Evolutionary conservation across 2,329 filamentous ascomycete genomes (phyloP).

Genomic region (Akanthomyces uredinophilus): DNA sequence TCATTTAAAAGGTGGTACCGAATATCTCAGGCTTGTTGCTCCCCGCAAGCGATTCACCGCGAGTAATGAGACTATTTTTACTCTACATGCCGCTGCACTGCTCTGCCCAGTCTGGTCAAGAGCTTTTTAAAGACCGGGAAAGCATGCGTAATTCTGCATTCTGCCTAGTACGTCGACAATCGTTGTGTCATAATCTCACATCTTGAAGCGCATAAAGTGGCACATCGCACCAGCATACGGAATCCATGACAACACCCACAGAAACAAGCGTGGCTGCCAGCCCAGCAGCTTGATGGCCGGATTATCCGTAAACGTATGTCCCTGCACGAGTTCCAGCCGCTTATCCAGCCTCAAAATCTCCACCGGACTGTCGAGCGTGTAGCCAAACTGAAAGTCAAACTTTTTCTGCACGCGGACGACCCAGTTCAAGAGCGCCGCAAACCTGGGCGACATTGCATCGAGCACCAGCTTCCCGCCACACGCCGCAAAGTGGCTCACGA

Average conservation of each 20-base stretch:
- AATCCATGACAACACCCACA: slow-evolving; percentile 4
- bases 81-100: background rate
- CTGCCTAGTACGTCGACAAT: no score
- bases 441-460: slow-evolving; percentile 14
- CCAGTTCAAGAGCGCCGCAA: background rate
- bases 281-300: background rate
- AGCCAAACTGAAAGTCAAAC: background rate
- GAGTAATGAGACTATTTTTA: background rate
- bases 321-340: background rate
- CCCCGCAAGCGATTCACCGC: background rate
- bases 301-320: background rate
- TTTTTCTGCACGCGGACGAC: background rate
- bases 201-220: background rate
- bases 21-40: background rate
- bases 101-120: no score
- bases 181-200: background rate
- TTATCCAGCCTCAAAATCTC: background rate
- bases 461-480: slow-evolving; percentile 23
- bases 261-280: background rate
- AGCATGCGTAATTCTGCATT: no score
- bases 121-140: no score
- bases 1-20: no score
- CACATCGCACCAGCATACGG: background rate
- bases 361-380: background rate
- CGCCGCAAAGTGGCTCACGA: slow-evolving; percentile 23